Evolutionary conservation across 2,329 filamentous ascomycete species (phyloP).

Genomic region (Diplodia sapinea): DNA sequence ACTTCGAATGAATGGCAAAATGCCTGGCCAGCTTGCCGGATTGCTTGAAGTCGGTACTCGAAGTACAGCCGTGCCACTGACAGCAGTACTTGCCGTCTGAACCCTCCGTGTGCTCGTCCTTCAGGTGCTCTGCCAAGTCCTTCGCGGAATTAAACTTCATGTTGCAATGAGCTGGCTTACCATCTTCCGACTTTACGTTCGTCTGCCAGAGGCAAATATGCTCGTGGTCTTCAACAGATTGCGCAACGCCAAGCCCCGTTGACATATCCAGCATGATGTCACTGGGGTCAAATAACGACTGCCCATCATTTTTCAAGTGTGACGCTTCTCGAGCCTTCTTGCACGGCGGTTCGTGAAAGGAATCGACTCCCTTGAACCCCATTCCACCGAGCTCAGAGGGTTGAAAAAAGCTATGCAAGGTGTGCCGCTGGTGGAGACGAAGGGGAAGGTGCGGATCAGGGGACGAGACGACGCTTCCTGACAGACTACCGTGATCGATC

Average conservation of each 20-base stretch:
- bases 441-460: slow-evolving; percentile 22
- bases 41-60: slow-evolving; percentile 48
- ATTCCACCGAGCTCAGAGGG: not conserved
- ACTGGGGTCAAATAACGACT: not conserved
- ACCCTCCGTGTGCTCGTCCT: slow-evolving; percentile 28
- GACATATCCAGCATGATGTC: not conserved
- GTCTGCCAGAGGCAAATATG: slow-evolving; percentile 23
- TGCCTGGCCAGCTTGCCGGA: slow-evolving; percentile 48
- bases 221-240: slow-evolving; percentile 5
- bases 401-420: not conserved
- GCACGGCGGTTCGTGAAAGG: not conserved
- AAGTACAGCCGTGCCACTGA: slow-evolving; percentile 46
- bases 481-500: slow-evolving; percentile 15
- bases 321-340: slow-evolving; percentile 1
- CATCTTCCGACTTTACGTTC: slow-evolving; percentile 1
- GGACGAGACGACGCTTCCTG: slow-evolving; percentile 14
- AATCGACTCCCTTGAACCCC: not conserved
- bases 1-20: slow-evolving; percentile 46
- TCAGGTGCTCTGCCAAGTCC: slow-evolving; percentile 31
- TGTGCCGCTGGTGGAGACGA: slow-evolving; percentile 13
- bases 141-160: slow-evolving; percentile 24
- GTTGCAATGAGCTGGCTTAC: slow-evolving; percentile 22
- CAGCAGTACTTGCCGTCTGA: slow-evolving; percentile 29
- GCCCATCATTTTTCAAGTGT: not conserved
- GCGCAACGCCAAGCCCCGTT: slow-evolving; percentile 7